Evolutionary conservation across 352 stramenopile genomes (phyloP).

Genomic region (Pythium insidiosum): DNA sequence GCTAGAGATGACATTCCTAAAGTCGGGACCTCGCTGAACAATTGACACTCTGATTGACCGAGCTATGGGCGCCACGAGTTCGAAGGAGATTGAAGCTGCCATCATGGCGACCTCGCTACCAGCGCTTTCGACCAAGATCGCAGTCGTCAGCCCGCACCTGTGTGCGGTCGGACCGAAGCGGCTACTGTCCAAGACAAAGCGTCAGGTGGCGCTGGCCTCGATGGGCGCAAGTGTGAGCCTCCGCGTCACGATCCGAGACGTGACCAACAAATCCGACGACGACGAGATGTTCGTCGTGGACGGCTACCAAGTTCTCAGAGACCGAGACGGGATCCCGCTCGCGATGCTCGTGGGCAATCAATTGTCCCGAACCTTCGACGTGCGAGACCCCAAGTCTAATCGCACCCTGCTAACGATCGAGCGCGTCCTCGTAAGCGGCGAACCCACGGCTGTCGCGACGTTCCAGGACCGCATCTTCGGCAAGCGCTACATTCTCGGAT

Average conservation of each 20-base stretch:
- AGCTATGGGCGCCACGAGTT: not conserved
- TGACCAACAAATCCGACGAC: not conserved
- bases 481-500: constrained; percentile 4
- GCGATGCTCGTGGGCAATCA: not conserved
- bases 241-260: not conserved
- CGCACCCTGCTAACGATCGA: not conserved
- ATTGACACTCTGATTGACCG: not conserved
- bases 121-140: not conserved
- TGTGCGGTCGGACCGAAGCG: not conserved
- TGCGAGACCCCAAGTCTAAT: not conserved
- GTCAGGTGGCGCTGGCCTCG: not conserved
- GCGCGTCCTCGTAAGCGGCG: not conserved
- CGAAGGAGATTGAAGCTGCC: not conserved
- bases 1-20: too few species aligned
- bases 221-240: not conserved
- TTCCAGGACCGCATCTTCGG: constrained; percentile 1
- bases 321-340: not conserved
- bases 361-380: not conserved
- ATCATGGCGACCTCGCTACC: not conserved
- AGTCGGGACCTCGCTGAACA: not conserved
- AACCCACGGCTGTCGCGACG: not conserved
- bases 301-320: not conserved
- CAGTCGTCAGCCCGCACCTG: not conserved
- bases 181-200: not conserved
- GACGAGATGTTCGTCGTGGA: not conserved